Evolutionary conservation across 306 rosid species (phyloP).

Genomic region (Benincasa hispida): DNA sequence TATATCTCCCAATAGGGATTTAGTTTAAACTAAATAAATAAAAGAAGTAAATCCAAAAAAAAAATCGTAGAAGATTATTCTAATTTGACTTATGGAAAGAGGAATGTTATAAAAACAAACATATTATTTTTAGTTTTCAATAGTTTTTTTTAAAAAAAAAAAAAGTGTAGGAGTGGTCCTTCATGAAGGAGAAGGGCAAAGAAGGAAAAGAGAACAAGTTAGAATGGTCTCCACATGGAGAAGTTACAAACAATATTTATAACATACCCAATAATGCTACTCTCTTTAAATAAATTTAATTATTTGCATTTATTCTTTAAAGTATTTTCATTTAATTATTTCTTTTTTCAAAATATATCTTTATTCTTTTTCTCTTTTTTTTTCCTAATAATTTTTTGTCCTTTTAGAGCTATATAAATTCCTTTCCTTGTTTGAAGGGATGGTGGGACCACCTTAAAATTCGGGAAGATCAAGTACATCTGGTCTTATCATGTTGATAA

Average conservation of each 20-base stretch:
- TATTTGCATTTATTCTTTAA: not conserved
- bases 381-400: too few relatives aligned
- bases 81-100: too few relatives aligned
- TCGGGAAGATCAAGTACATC: not conserved
- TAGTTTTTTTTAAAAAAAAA: too few relatives aligned
- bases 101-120: too few relatives aligned
- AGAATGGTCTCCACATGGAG: conserved; percentile 12
- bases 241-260: not conserved
- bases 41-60: too few relatives aligned
- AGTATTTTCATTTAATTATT: not conserved
- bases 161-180: not conserved
- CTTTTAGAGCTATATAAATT: not conserved
- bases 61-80: too few relatives aligned
- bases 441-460: not conserved
- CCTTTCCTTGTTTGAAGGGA: conserved; percentile 4
- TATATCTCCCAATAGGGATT: too few relatives aligned
- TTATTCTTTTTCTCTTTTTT: not conserved
- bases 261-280: not conserved
- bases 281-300: not conserved
- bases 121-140: too few relatives aligned
- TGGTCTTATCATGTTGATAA: not conserved
- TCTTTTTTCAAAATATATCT: too few relatives aligned
- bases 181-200: not conserved
- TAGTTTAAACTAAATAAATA: too few relatives aligned
- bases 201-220: not conserved